Evolutionary conservation across 1,139 yeast species (phyloP), one percentile per base, ranked within the genome.

Genomic region (Debaryomyces sp.): DNA sequence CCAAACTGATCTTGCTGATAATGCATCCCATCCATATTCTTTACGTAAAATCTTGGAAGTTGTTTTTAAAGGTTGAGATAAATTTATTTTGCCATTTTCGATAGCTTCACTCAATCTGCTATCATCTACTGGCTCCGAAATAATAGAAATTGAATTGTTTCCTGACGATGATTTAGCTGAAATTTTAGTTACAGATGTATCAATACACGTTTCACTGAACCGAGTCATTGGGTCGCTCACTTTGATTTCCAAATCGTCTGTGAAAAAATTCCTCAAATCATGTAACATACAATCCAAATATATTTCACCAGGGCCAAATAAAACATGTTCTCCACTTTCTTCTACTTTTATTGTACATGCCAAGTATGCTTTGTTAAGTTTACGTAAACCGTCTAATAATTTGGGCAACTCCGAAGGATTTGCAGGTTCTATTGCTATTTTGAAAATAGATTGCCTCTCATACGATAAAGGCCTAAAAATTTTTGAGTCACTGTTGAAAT

Each of bases 1-100:
- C 96, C 96, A 89, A 3, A 91, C 70, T 0, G 95, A 87, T 55
- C 96, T 74, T 0, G 97, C 85, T 0, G 94, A 88, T 41, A 92
- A 71, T 0, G 92, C 74, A 66, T 92, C 97, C 96, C 97, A 90
- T 0, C 79, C 81, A 58, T 85, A 86, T 7, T 79, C 73, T 0
- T 70, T 72, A 52, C 85, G 76, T 44, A 92, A 75, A 18, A 71
- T 66, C 55, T 81, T 85, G 1, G 88, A 76, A 0, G 87, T 64
- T 33, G 71, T 60, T 49, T 73, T 72, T 13, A 63, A 53, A 6
- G 79, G 76, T 15, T 80, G 68, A 5, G 53, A 60, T 22, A 63
- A 58, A 37, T 71, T 64, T 18, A 86, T 63, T 21, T 61, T 68
- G 0, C 87, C 87, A 0, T 58, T 61, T 53, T 81, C 85, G 30